These are phyloP conservation scores for Rubia occidens DNA, from an alignment of 305 asterid species.

Conservation along the genomic window DNA sequence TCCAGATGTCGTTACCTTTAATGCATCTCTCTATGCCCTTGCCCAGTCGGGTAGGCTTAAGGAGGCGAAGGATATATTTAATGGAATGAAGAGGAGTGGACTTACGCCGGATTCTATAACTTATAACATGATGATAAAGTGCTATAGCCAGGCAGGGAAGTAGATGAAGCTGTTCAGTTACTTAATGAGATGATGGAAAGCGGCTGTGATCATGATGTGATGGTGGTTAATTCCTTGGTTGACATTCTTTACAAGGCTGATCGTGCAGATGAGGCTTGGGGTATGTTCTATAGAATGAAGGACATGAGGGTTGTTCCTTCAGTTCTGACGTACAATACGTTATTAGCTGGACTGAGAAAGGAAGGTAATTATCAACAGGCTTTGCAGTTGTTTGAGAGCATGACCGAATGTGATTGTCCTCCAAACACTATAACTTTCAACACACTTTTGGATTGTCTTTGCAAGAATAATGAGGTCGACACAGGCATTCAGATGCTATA, in stretches of 20 bases:
- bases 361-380: conserved; percentile 72
- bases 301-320: conserved; percentile 66
- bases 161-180: conserved; percentile 65
- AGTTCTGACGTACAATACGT: conserved; percentile 85
- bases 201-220: conserved; percentile 66
- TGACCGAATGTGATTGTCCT: conserved; percentile 53
- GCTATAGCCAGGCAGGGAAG: conserved; percentile 61
- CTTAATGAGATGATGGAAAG: conserved; percentile 59
- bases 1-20: conserved; percentile 72
- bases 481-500: conserved; percentile 59
- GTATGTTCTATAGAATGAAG: conserved; percentile 59
- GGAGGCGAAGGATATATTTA: conserved; percentile 62
- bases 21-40: conserved; percentile 70
- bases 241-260: conserved; percentile 79
- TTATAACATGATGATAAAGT: conserved; percentile 92
- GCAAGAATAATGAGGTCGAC: conserved; percentile 72
- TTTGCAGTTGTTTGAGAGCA: conserved; percentile 53
- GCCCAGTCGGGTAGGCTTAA: conserved; percentile 65
- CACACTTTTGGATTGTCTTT: conserved; percentile 76
- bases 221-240: conserved; percentile 70
- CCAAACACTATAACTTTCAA: conserved; percentile 82
- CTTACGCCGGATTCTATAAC: conserved; percentile 75
- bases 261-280: conserved; percentile 78
- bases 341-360: conserved; percentile 78
- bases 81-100: conserved; percentile 64